Percentiles rank a stretch among this genome's conserved stretches.
Conservation (phyloP, 2,329 filamentous ascomycete species). For the Pestalotiopsis sp. region DNA sequence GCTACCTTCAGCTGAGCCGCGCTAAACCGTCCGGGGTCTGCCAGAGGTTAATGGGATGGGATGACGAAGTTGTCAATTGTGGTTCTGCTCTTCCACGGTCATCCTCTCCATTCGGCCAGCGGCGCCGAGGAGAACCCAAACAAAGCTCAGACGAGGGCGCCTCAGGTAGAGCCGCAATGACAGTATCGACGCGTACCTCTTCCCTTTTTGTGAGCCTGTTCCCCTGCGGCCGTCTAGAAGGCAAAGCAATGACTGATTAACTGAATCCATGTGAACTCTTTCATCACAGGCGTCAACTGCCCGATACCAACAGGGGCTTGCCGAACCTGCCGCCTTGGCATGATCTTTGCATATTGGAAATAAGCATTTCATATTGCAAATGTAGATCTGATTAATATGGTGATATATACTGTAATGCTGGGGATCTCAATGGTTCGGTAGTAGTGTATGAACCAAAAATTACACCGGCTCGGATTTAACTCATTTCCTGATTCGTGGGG, state of each 20-base stretch:
- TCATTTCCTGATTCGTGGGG: neutral
- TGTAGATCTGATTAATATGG: neutral
- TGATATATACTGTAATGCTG: neutral
- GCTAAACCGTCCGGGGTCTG: neutral
- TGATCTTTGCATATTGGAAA: neutral
- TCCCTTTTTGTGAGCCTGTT: no score
- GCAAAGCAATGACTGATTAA: neutral
- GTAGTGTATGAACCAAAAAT: neutral
- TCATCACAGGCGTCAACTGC: neutral
- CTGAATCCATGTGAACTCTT: neutral
- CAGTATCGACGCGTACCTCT: neutral
- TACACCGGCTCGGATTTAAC: neutral
- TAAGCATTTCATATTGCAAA: neutral
- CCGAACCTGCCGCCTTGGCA: slow-evolving; percentile 2
- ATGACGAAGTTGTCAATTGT: neutral
- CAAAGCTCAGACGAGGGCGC: neutral
- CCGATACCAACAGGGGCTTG: neutral
- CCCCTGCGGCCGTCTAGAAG: neutral
- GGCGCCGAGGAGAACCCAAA: neutral
- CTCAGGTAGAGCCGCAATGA: neutral
- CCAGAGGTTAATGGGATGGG: neutral
- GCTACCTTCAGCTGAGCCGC: slow-evolving; percentile 1
- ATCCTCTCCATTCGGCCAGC: neutral
- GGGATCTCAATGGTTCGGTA: neutral
- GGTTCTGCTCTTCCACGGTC: neutral